Conservation (phyloP, 148 eudicot genomes). For the Arctostaphylos glauca region DNA sequence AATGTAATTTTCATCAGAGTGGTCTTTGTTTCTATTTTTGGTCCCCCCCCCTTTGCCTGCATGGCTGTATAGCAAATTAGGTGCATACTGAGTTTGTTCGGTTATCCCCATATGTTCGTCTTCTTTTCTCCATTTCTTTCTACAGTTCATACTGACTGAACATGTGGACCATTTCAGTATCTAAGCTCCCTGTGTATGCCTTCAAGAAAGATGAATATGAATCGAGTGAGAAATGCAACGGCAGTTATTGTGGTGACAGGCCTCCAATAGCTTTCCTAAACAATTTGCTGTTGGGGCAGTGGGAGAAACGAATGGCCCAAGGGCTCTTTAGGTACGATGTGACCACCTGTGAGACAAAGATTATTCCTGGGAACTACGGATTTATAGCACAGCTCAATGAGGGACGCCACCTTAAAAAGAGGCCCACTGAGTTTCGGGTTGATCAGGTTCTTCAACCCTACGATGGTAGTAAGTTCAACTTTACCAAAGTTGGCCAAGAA, state of each 20-base stretch:
- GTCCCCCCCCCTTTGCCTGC: neutral
- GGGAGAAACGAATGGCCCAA: conserved; percentile 48
- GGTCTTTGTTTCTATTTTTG: neutral
- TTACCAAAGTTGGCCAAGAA: conserved; percentile 87
- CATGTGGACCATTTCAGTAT: conserved; percentile 29
- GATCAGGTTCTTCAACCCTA: conserved; percentile 88
- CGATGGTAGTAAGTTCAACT: conserved; percentile 80
- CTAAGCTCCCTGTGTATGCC: conserved; percentile 70
- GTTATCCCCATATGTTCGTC: neutral
- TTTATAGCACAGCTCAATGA: conserved; percentile 88
- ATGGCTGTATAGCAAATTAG: neutral
- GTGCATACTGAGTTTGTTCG: neutral
- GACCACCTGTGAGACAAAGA: conserved; percentile 55
- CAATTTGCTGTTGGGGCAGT: conserved; percentile 40
- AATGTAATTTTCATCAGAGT: neutral
- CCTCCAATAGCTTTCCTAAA: conserved; percentile 31
- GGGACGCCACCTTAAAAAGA: conserved; percentile 84
- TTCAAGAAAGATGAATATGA: conserved; percentile 40
- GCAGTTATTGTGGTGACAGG: conserved; percentile 12
- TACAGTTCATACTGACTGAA: neutral
- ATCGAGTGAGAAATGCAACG: conserved; percentile 11
- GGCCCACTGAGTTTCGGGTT: conserved; percentile 86
- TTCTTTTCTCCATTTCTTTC: neutral
- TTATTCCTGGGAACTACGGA: conserved; percentile 71
- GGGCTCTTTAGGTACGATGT: conserved; percentile 62